phyloP scores from a whole-genome alignment of 2,329 filamentous ascomycete species.

The Elsinoe australis region DNA sequence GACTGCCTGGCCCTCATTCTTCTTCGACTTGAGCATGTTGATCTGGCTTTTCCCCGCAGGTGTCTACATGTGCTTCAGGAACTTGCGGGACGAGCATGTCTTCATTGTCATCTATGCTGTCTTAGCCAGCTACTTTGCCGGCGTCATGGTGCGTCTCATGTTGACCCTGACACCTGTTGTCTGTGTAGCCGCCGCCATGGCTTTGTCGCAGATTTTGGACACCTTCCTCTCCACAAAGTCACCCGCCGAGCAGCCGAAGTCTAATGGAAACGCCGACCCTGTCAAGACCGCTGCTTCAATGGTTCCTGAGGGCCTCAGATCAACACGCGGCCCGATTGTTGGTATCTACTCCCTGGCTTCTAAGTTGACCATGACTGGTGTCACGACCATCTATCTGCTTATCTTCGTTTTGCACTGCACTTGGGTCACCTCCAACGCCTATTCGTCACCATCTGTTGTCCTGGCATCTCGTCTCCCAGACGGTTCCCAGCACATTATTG shows the following conservation, averaged over 20 bases:
- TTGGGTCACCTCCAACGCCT: conserved; percentile 98
- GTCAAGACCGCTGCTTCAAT: conserved; percentile 50
- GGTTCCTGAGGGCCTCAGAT: conserved; percentile 53
- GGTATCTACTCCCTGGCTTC: conserved; percentile 78
- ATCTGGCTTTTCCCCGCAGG: conserved; percentile 99
- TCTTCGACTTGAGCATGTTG: conserved; percentile 96
- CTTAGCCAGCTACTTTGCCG: conserved; percentile 93
- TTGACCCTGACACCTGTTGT: conserved; percentile 93
- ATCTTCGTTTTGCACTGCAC: conserved; percentile 97
- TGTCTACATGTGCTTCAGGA: conserved; percentile 96
- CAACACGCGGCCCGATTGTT: conserved; percentile 63
- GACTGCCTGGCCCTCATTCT: conserved; percentile 97
- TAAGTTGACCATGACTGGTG: conserved; percentile 67
- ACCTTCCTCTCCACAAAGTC: conserved; percentile 65
- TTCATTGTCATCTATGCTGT: conserved; percentile 97
- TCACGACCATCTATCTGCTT: conserved; percentile 71
- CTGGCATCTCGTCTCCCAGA: conserved; percentile 87
- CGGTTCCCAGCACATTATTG: conserved; percentile 95
- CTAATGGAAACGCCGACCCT: conserved; percentile 38
- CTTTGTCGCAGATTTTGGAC: conserved; percentile 79
- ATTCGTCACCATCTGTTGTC: conserved; percentile 95
- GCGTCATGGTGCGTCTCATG: conserved; percentile 99
- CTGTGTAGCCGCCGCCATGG: conserved; percentile 86
- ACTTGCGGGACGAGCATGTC: conserved; percentile 89
- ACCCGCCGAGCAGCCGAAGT: conserved; percentile 46